Evolutionary conservation across 2,329 filamentous ascomycete genomes (phyloP).

Genomic region (Colletotrichum higginsianum): DNA sequence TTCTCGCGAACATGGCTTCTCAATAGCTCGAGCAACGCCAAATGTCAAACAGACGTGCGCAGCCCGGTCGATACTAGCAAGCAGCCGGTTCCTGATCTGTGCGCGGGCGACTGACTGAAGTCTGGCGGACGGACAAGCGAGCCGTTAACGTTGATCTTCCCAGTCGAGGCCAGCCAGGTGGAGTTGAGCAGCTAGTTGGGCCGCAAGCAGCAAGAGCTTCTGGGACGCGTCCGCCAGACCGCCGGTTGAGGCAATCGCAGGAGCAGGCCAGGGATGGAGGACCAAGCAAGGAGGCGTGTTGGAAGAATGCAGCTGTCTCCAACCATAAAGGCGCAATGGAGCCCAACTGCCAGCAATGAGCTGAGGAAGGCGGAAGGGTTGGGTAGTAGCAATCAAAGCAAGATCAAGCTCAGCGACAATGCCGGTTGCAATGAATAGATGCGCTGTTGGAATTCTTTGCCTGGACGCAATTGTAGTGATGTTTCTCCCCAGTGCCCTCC

Average conservation of each 20-base stretch:
- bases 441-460: neutral
- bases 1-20: slow-evolving; percentile 19
- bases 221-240: slow-evolving; percentile 11
- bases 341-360: neutral
- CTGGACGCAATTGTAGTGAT: neutral
- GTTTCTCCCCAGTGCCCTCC: too few species aligned
- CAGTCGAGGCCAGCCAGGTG: slow-evolving; percentile 7
- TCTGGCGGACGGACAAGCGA: slow-evolving; percentile 15
- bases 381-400: neutral
- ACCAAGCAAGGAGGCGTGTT: slow-evolving; percentile 15
- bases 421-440: neutral
- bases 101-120: slow-evolving; percentile 26
- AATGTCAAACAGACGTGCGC: slow-evolving; percentile 36
- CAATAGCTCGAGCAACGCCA: slow-evolving; percentile 35
- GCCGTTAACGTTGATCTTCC: slow-evolving; percentile 20
- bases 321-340: neutral
- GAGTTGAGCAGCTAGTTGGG: slow-evolving; percentile 26
- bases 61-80: slow-evolving; percentile 22
- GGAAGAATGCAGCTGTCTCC: slow-evolving; percentile 8
- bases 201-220: slow-evolving; percentile 32
- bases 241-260: slow-evolving; percentile 23
- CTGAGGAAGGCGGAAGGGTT: neutral
- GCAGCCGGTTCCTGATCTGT: slow-evolving; percentile 33
- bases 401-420: slow-evolving; percentile 3
- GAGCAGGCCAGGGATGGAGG: slow-evolving; percentile 3